Base-by-base conservation (phyloP, 192 early-diverging fungal genomes). In the Dissophora ornata region DNA sequence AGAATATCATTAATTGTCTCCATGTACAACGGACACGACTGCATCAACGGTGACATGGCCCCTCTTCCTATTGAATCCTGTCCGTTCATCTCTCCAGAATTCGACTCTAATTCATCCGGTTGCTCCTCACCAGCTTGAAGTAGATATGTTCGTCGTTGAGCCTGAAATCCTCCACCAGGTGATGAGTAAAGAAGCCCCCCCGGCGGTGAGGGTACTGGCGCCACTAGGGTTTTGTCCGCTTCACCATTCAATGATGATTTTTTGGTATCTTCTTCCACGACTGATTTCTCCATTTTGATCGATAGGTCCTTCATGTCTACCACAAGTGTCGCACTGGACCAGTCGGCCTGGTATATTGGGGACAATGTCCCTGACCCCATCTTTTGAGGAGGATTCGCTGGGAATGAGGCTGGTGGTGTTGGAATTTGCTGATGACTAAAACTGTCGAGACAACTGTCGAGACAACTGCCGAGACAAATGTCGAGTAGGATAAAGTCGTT, bases 41-140 rank as follows among this genome's bases (percentile, higher is more conserved):
- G 44, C 44, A 6, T 38, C 36, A 38, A 9, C 36, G 6, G 36
- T 13, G 13, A 38, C 7, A 38, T 38, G 7, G 36, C 36, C 13
- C 36, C 36, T 32, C 59, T 54, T 9, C 51, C 50, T 26, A 26
- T 1, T 29, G 29, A 44, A 24, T 61, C 41, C 21, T 32, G 10
- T 15, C 54, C 69, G 36, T 49, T 51, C 58, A 40, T 18, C 12
- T 59, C 57, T 45, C 19, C 19, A 24, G 30, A 47, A 28, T 41
- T 26, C 30, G n/a, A 26, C 21, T 55, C 16, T 16, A 62, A 28
- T 12, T 40, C 41, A 34, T 62, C 64, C 24, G 73, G 73, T 28
- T 64, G 73, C 30, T 67, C 73, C 40, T 77, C 73, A 4, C 73
- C 73, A 8, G 73, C 73, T 24, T 77, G 73, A 11, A 77, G 12